phyloP scores from a whole-genome alignment of 305 asterid species.

The Caryopteris hybrid region DNA sequence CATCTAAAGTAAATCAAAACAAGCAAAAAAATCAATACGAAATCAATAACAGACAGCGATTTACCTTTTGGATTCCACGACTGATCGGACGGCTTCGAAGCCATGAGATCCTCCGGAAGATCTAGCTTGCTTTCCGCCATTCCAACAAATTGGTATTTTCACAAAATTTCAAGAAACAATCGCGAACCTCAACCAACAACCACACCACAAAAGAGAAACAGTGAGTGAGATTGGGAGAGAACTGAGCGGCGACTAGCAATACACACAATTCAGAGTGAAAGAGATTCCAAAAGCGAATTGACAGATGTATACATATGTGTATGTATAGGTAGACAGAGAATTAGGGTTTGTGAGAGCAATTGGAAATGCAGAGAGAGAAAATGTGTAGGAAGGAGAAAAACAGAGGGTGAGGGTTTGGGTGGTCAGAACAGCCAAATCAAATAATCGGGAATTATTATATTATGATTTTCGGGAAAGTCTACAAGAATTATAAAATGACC shows the following conservation, averaged over 20 bases:
- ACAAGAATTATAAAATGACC: conserved; percentile 21
- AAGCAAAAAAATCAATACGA: not conserved
- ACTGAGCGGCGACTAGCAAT: conserved; percentile 25
- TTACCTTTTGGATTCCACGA: conserved; percentile 73
- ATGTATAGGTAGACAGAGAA: conserved; percentile 24
- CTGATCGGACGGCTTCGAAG: conserved; percentile 58
- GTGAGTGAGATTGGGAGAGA: conserved; percentile 21
- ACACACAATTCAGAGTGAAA: conserved; percentile 20
- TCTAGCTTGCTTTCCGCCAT: conserved; percentile 64
- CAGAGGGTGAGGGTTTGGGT: conserved; percentile 67
- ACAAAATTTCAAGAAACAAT: conserved; percentile 18
- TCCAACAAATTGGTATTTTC: conserved; percentile 22
- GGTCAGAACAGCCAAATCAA: conserved; percentile 62
- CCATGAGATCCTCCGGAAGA: conserved; percentile 56
- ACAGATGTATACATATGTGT: conserved; percentile 19
- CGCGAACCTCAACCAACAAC: conserved; percentile 22
- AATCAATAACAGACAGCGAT: conserved; percentile 12
- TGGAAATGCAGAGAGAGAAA: conserved; percentile 38
- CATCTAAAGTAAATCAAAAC: conserved; percentile 17
- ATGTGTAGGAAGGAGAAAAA: conserved; percentile 9
- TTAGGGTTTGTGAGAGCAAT: conserved; percentile 53
- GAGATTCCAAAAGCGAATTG: conserved; percentile 21
- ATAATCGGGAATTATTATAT: conserved; percentile 23
- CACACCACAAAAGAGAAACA: conserved; percentile 8
- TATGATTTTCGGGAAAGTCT: conserved; percentile 17